phyloP scores from a whole-genome alignment of 1,284 basidiomycete genomes.

The Ganoderma lucidum region DNA sequence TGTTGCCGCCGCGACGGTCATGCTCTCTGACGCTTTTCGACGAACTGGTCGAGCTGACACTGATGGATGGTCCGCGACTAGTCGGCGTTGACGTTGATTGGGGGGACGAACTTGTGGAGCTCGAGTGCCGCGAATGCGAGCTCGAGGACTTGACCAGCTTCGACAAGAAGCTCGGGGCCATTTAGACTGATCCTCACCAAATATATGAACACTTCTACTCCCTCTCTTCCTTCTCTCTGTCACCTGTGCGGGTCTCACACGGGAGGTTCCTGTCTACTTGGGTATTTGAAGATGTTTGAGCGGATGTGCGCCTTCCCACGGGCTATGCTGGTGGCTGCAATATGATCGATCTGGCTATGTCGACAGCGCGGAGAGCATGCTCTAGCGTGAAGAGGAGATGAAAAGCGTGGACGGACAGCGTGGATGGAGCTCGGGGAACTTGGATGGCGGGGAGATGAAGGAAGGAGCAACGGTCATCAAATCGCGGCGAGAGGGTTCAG shows the following conservation, averaged over 20 bases:
- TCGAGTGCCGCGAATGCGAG: slow-evolving; percentile 32
- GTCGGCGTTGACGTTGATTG: slow-evolving; percentile 17
- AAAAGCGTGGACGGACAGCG: background rate
- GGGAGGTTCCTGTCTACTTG: too few species aligned
- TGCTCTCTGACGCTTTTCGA: slow-evolving; percentile 18
- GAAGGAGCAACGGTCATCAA: background rate
- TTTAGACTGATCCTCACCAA: slow-evolving; percentile 20
- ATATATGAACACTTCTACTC: background rate
- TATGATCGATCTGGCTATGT: background rate
- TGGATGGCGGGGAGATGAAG: background rate
- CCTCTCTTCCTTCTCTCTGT: too few species aligned
- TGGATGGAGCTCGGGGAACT: background rate
- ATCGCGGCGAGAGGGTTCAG: background rate
- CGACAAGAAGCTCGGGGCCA: slow-evolving; percentile 48
- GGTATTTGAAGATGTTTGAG: background rate
- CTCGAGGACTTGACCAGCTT: slow-evolving; percentile 44
- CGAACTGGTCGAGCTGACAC: slow-evolving; percentile 32
- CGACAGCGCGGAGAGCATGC: background rate
- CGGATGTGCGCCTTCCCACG: slow-evolving; percentile 4
- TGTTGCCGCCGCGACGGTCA: slow-evolving; percentile 2
- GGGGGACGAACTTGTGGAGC: slow-evolving; percentile 34
- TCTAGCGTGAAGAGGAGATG: background rate
- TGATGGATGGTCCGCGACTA: slow-evolving; percentile 37
- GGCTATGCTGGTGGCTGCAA: slow-evolving; percentile 3
- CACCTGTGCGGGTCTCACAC: background rate